phyloP scores from a whole-genome alignment of 2,329 filamentous ascomycete genomes.

The Ceratocystis albifundus region DNA sequence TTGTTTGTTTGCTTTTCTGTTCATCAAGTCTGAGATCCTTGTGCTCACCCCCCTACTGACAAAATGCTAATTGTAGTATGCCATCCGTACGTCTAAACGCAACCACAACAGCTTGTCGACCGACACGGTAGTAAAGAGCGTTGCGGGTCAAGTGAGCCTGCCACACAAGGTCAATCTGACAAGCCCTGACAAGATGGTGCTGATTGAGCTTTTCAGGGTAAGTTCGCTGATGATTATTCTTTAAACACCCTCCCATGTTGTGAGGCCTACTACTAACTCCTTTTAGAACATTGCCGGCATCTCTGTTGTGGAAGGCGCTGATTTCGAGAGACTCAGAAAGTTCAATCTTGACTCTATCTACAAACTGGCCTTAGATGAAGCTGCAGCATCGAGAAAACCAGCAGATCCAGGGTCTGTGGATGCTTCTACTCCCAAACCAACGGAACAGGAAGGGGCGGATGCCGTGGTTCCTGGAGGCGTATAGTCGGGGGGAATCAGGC shows the following conservation, averaged over 20 bases:
- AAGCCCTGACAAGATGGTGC: conserved; percentile 64
- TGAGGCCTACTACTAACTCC: background rate
- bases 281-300: conserved; percentile 62
- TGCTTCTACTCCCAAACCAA: background rate
- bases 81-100: conserved; percentile 68
- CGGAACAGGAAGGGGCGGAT: background rate
- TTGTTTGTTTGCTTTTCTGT: background rate
- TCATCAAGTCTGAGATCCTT: background rate
- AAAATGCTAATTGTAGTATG: conserved; percentile 47
- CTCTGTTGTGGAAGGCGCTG: conserved; percentile 58
- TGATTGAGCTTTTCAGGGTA: conserved; percentile 58
- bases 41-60: conserved; percentile 4
- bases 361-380: conserved; percentile 28
- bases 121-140: conserved; percentile 56
- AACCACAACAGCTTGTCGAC: conserved; percentile 60
- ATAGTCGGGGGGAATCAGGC: background rate
- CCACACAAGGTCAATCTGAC: conserved; percentile 67
- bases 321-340: conserved; percentile 63
- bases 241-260: background rate
- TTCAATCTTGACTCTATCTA: conserved; percentile 71
- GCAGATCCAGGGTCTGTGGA: background rate
- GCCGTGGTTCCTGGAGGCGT: background rate
- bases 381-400: background rate
- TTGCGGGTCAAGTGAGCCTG: conserved; percentile 53
- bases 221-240: background rate